phyloP scores from a whole-genome alignment of 2,329 filamentous ascomycete genomes.

The Rasamsonia emersonii region DNA sequence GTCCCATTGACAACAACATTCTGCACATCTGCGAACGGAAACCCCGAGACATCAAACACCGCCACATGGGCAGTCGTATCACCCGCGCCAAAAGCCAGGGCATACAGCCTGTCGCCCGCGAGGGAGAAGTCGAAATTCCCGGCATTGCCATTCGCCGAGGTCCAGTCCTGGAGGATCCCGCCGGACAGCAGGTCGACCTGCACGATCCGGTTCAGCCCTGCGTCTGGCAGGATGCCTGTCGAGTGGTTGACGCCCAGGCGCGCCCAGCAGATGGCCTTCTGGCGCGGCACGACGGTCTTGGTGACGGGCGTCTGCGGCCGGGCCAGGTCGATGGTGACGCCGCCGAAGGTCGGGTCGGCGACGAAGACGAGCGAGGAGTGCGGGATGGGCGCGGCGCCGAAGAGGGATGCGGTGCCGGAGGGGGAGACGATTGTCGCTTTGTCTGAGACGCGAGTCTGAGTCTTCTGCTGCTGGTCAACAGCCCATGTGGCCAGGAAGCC shows the following conservation, averaged over 20 bases:
- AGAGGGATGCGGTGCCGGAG: not conserved
- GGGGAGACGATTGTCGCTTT: not conserved
- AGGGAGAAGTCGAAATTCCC: not conserved
- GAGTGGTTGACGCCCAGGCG: not conserved
- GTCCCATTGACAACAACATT: no score
- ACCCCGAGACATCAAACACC: no score
- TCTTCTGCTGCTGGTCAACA: not conserved
- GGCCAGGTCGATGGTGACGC: not conserved
- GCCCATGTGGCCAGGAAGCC: not conserved
- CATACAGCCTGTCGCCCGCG: not conserved
- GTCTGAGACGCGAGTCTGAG: no score
- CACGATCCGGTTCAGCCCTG: not conserved
- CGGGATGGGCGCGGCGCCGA: not conserved
- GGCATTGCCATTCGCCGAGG: not conserved
- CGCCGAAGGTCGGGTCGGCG: not conserved
- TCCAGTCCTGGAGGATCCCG: not conserved
- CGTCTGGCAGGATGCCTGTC: not conserved
- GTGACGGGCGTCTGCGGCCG: not conserved
- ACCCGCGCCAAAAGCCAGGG: no score
- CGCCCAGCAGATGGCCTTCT: constrained; percentile 1
- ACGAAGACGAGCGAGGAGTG: not conserved
- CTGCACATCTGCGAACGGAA: no score
- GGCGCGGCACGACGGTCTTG: not conserved
- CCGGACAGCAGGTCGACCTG: not conserved
- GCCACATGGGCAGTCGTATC: no score